A percentile compares a stretch with the other conserved stretches of the same genome.
phyloP scores from a whole-genome alignment of 2,329 filamentous ascomycete species.

The Onygena corvina region DNA sequence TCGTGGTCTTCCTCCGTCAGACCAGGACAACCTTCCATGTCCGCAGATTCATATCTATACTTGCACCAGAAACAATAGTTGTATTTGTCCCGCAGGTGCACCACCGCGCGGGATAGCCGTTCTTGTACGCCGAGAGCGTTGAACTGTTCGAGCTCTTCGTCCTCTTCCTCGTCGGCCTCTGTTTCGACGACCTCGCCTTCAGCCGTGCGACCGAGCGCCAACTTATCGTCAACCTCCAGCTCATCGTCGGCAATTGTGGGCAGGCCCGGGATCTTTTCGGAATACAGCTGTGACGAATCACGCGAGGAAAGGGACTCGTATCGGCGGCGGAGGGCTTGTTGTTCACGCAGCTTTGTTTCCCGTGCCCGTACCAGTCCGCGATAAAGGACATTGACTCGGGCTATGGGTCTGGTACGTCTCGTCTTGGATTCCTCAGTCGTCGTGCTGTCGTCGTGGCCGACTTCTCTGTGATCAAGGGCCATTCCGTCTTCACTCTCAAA shows the following conservation, averaged over 20 bases:
- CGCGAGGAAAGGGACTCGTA: conserved; percentile 46
- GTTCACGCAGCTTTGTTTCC: conserved; percentile 57
- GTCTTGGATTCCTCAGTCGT: background rate
- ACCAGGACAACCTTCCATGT: conserved; percentile 87
- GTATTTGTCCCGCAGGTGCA: conserved; percentile 57
- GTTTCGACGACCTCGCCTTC: conserved; percentile 28
- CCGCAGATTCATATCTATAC: conserved; percentile 53
- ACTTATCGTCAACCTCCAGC: conserved; percentile 56
- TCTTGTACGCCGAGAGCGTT: conserved; percentile 56
- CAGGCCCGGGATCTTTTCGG: conserved; percentile 22
- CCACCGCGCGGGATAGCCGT: conserved; percentile 53
- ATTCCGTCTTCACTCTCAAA: conserved; percentile 44
- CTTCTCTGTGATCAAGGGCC: background rate
- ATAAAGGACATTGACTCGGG: conserved; percentile 63
- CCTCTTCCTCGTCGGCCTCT: conserved; percentile 50
- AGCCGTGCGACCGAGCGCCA: conserved; percentile 25
- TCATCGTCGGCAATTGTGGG: conserved; percentile 46
- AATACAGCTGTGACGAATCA: conserved; percentile 24
- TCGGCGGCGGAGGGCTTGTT: conserved; percentile 52
- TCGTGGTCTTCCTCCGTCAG: conserved; percentile 71
- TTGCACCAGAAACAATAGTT: conserved; percentile 97
- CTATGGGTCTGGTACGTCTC: conserved; percentile 9
- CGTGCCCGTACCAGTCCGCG: conserved; percentile 59
- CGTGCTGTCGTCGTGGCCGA: conserved; percentile 8
- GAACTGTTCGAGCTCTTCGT: conserved; percentile 69